phyloP scores from a whole-genome alignment of 306 rosid genomes.

The Albizia julibrissin region DNA sequence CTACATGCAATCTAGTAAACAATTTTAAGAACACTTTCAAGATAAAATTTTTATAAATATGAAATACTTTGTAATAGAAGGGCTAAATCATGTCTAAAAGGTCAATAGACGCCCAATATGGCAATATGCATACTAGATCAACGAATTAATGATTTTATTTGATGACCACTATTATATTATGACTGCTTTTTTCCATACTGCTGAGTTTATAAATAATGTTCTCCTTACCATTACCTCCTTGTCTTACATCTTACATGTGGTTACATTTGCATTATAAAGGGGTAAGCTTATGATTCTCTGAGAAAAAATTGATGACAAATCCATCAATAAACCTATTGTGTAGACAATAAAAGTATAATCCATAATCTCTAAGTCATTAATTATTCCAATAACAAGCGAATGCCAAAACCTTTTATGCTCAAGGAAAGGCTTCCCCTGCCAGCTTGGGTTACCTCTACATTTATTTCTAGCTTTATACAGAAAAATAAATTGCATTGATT shows the following conservation, averaged over 20 bases:
- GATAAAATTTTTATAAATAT: neutral
- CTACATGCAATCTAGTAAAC: neutral
- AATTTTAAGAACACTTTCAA: neutral
- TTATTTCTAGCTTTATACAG: neutral
- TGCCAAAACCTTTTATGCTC: constrained; percentile 28
- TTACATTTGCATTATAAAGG: neutral
- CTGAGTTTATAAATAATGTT: neutral
- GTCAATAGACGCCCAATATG: neutral
- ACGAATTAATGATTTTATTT: neutral
- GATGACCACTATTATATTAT: no score
- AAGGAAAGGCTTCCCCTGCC: constrained; percentile 36
- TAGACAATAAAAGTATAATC: neutral
- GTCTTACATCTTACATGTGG: neutral
- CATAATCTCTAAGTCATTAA: neutral
- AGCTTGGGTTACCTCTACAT: constrained; percentile 41
- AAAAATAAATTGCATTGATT: no score
- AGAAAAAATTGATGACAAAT: neutral
- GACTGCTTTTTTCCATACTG: neutral
- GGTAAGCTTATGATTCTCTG: neutral
- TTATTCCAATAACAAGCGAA: constrained; percentile 22
- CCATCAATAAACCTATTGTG: neutral
- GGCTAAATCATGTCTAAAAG: neutral
- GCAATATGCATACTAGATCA: neutral
- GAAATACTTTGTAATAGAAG: neutral
- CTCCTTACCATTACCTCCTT: neutral